Evolutionary conservation across 129 eudicot species (phyloP).

Genomic region (Glebionis coronaria): DNA sequence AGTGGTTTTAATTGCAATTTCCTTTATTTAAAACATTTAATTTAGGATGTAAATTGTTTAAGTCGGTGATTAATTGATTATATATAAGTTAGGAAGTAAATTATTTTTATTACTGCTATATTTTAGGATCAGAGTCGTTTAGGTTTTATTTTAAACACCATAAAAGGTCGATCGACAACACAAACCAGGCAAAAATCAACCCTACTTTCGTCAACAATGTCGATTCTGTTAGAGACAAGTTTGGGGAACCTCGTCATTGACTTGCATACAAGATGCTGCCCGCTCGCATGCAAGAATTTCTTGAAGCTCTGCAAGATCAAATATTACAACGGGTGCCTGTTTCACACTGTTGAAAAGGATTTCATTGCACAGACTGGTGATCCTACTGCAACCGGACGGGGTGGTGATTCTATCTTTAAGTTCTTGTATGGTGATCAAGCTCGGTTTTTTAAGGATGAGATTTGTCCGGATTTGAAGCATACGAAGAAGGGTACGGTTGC

Average conservation of each 20-base stretch:
- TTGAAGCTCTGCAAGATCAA: constrained; percentile 95
- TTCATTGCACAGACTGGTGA: constrained; percentile 91
- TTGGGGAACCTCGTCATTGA: constrained; percentile 89
- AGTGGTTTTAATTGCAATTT: too few relatives aligned
- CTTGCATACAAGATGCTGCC: constrained; percentile 78
- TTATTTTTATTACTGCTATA: too few relatives aligned
- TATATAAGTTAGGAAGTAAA: too few relatives aligned
- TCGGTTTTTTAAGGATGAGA: constrained; percentile 88
- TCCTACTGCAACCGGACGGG: constrained; percentile 75
- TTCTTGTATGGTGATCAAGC: constrained; percentile 93
- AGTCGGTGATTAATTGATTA: too few relatives aligned
- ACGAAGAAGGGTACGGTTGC: constrained; percentile 88
- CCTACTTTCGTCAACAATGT: constrained; percentile 35
- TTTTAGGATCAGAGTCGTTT: too few relatives aligned
- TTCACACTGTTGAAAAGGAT: constrained; percentile 88
- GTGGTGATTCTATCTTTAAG: constrained; percentile 86
- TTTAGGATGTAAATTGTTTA: too few relatives aligned
- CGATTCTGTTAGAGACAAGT: constrained; percentile 85
- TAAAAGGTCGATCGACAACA: too few relatives aligned
- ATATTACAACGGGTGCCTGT: constrained; percentile 86
- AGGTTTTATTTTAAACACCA: too few relatives aligned
- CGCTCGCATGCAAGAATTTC: constrained; percentile 88
- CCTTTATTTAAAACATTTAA: too few relatives aligned
- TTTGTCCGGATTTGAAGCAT: constrained; percentile 83
- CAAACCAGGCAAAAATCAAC: too few relatives aligned